Base-by-base conservation (phyloP, 2,329 filamentous ascomycete genomes). In the Huntiella decipiens region DNA sequence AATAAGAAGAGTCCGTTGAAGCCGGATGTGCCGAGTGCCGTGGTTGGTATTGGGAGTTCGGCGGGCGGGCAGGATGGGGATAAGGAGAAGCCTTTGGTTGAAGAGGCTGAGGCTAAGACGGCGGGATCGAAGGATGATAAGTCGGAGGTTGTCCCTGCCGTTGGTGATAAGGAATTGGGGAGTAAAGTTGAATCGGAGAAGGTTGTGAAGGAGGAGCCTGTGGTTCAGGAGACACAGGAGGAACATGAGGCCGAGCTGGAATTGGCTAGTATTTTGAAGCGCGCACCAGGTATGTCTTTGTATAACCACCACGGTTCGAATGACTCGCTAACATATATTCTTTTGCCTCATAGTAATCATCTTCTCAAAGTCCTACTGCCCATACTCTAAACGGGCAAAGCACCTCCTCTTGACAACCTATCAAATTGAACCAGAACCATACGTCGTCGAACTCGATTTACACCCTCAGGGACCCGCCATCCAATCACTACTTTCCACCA, bases 301-400 rank as follows among this genome's bases (percentile, higher is more conserved):
- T 34, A 31, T 13, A 31, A 10, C 44, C 12, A 47, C 37, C 8
- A 45, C 46, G 39, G 37, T 51, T 43, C 46, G 5, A 19, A 35
- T 13, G 4, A 35, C 37, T 5, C 8, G 5, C 22, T 36, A 45
- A 45, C 53, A 42, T 19, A 7, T 28, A 31, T 34, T 16, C 13
- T 32, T 8, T 11, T 28, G 32, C 55, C 49, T 55, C 17, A 22
- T 53, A 91, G 85, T 96, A 50, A 82, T 95, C 59, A 84, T 98
- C 55, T 96, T 96, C 66, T 94, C 86, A 52, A 96, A 98, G 63
- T 75, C 82, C 1, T 94, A 88, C 64, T 98, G 91, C 61, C 85
- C 82, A 1, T 79, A 74, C 63, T 95, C 86, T 44, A 80, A 77
- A 58, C 77, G 76, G 54, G 91, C 91, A 39, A 98, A 98, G 63